Conservation (phyloP, 345 rosid genomes). For the Syzygium oleosum region DNA sequence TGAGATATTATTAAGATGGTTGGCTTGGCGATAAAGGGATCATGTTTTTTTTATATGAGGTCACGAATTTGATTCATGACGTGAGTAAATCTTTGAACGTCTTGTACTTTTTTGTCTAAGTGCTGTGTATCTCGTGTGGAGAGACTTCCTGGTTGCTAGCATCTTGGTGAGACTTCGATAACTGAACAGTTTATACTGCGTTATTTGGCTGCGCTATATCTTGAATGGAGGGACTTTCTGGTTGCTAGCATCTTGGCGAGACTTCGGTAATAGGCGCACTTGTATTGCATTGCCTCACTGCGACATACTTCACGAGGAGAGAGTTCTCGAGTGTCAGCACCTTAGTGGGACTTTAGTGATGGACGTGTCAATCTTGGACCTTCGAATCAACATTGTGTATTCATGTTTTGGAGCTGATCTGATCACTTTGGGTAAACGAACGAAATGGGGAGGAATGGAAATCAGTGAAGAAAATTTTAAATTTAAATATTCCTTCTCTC, state of each 20-base stretch:
- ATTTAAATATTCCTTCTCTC: not conserved
- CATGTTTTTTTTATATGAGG: not conserved
- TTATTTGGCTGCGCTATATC: no score
- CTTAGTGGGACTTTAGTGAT: no score
- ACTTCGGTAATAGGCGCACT: not conserved
- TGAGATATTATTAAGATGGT: not conserved
- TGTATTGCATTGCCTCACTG: no score
- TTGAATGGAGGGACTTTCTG: no score
- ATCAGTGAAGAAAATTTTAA: not conserved
- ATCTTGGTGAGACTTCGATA: not conserved
- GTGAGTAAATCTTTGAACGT: not conserved
- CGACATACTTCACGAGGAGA: no score
- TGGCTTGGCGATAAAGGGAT: not conserved
- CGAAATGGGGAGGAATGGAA: not conserved
- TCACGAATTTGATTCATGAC: not conserved
- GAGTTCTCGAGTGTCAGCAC: no score
- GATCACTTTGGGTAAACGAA: not conserved
- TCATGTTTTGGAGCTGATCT: no score
- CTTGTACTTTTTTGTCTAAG: fast-evolving
- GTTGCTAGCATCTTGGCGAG: no score
- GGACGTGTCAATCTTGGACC: not conserved
- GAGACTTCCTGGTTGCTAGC: not conserved
- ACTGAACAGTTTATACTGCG: no score
- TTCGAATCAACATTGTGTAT: no score
- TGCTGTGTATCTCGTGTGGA: not conserved